Conservation (phyloP, 225 moss, liverwort and hornwort genomes). For the Thuidium tamariscinum region DNA sequence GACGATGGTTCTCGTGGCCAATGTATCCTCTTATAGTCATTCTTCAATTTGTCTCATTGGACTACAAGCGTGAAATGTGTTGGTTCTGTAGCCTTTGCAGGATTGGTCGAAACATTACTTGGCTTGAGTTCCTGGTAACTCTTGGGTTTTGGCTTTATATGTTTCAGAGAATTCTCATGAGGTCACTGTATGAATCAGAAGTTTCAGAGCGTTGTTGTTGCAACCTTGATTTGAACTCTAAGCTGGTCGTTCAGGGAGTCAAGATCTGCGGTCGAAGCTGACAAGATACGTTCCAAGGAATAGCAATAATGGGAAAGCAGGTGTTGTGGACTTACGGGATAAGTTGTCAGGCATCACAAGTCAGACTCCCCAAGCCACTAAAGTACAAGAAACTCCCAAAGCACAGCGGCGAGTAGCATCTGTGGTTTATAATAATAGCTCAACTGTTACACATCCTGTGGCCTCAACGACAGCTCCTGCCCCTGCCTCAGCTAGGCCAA, state of each 20-base stretch:
- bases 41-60: neutral
- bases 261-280: slow-evolving; percentile 55
- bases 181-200: neutral
- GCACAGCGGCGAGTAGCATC: slow-evolving; percentile 70
- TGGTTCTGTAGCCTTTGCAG: neutral
- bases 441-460: slow-evolving; percentile 38
- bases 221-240: slow-evolving; percentile 5
- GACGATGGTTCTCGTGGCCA: slow-evolving; percentile 45
- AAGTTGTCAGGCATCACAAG: slow-evolving; percentile 74
- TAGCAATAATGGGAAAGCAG: slow-evolving; percentile 44
- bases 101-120: neutral
- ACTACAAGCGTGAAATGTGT: neutral
- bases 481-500: slow-evolving; percentile 8
- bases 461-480: slow-evolving; percentile 25
- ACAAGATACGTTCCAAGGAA: slow-evolving; percentile 21
- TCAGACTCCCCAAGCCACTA: slow-evolving; percentile 23
- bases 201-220: neutral
- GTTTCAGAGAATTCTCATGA: neutral
- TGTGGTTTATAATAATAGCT: slow-evolving; percentile 55
- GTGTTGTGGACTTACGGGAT: slow-evolving; percentile 72
- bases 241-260: slow-evolving; percentile 31
- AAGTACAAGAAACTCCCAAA: slow-evolving; percentile 40
- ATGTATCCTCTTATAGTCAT: slow-evolving; percentile 43
- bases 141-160: neutral
- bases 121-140: neutral